phyloP scores from a whole-genome alignment of 179 eudicot genomes.

The Corrigiola litoralis region DNA sequence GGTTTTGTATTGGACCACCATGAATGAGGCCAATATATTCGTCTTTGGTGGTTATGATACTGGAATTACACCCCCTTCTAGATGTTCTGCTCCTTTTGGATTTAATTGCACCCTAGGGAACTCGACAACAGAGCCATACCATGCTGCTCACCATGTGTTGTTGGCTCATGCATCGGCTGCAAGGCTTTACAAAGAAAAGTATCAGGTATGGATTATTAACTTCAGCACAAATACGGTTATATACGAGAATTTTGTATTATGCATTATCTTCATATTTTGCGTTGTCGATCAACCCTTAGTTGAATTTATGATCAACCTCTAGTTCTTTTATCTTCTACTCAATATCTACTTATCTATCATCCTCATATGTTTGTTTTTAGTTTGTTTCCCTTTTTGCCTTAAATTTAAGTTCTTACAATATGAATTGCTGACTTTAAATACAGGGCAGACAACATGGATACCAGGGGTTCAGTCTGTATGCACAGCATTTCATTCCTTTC shows the following conservation, averaged over 20 bases:
- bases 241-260: no score
- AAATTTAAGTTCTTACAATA: background rate
- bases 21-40: slow-evolving; percentile 55
- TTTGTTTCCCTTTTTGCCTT: background rate
- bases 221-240: no score
- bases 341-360: no score
- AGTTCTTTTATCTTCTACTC: no score
- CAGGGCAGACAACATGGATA: slow-evolving; percentile 62
- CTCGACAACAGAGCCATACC: slow-evolving; percentile 52
- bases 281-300: no score
- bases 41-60: slow-evolving; percentile 33
- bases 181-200: slow-evolving; percentile 41
- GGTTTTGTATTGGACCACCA: slow-evolving; percentile 49
- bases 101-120: slow-evolving; percentile 34
- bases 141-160: slow-evolving; percentile 48
- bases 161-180: slow-evolving; percentile 57
- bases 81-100: no score
- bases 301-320: no score
- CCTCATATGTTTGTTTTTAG: no score
- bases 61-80: slow-evolving; percentile 38
- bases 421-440: background rate
- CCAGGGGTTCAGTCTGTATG: slow-evolving; percentile 44
- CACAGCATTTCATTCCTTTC: slow-evolving; percentile 29
- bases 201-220: slow-evolving; percentile 68
- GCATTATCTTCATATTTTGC: no score